phyloP scores from a whole-genome alignment of 1,284 basidiomycete species.

The Stereum hirsutum region DNA sequence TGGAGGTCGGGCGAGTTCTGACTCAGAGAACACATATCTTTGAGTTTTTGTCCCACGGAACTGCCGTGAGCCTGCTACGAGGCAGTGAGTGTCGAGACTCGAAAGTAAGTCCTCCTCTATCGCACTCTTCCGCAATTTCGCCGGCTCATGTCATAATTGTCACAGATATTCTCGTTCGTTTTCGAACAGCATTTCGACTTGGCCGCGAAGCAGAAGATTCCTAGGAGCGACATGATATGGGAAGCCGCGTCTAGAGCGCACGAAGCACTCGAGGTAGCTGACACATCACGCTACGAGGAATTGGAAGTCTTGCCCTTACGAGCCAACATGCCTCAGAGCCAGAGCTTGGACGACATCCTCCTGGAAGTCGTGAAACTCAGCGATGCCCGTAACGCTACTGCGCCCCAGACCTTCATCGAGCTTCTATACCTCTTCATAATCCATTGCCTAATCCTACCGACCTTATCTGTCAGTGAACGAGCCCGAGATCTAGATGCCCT shows the following conservation, averaged over 20 bases:
- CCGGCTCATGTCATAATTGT: not conserved
- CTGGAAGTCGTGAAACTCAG: conserved; percentile 1
- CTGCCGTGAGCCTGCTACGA: conserved; percentile 42
- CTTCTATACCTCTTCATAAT: conserved; percentile 27
- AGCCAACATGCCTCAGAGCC: not conserved
- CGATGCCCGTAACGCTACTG: conserved; percentile 3
- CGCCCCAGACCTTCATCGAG: conserved; percentile 8
- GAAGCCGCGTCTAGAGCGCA: conserved; percentile 6
- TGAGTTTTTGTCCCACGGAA: conserved; percentile 32
- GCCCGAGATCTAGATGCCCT: conserved; percentile 25
- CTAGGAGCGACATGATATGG: conserved; percentile 14
- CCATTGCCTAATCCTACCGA: conserved; percentile 34
- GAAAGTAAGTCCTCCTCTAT: conserved; percentile 32
- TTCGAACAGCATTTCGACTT: conserved; percentile 27
- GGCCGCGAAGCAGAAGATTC: conserved; percentile 11
- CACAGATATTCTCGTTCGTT: conserved; percentile 37
- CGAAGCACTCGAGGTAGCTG: conserved; percentile 7
- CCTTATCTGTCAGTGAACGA: conserved; percentile 33
- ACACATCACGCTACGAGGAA: conserved; percentile 1
- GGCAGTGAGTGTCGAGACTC: conserved; percentile 50
- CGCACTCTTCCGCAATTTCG: too few relatives aligned
- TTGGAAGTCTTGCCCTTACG: not conserved
- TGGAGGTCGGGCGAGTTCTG: conserved; percentile 26
- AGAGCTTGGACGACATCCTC: not conserved
- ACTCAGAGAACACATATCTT: conserved; percentile 41